Base-by-base conservation (phyloP, 2,329 filamentous ascomycete species). In the Diaporthe citriasiana region DNA sequence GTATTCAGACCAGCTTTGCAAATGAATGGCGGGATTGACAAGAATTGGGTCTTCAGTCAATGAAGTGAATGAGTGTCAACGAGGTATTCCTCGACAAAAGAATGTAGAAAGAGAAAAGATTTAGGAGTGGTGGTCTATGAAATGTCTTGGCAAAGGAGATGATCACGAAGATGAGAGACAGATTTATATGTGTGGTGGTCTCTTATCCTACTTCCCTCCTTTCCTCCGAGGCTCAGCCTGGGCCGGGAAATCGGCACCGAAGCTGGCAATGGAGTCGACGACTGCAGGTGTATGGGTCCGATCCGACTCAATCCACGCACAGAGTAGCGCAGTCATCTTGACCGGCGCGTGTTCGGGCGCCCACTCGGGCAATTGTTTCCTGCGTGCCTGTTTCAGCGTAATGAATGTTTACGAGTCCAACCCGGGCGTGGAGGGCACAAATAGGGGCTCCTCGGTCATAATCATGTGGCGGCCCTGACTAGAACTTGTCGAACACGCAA, bases 31-130 rank as follows among this genome's bases (percentile, higher is more conserved):
- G 42, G 27, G 17, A 55, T 38, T 3, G 47, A 60, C 50, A 55
- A 68, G 57, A 53, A 45, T 45, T 69, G 63, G 47, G 35, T 70
- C 74, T 76, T 60, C 75, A 75, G 51, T 76, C 75, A 73, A 76
- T 73, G 75, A 76, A 76, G 73, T 35, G 70, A 75, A 71, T 27
- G 57, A 76, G 63, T 55, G 72, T 72, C 60, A 68, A 73, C 30
- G 74, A 74, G 51, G 12, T 19, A 25, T 56, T 33, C 56, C 69
- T 68, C 63, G 47, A 12, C 53, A 56, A 56, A 65, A 30, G 63
- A 74, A 70, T 22, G 55, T 40, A 57, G 74, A 71, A 71, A 8
- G 47, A 63, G 30, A n/a, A 5, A 45, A 30, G 33, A 17, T 13
- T 53, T 25, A 19, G 69, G 50, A 50, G 35, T 56, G 55, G 9